Evolutionary conservation across 345 rosid genomes (phyloP).

Genomic region (Raphanus sativus): DNA sequence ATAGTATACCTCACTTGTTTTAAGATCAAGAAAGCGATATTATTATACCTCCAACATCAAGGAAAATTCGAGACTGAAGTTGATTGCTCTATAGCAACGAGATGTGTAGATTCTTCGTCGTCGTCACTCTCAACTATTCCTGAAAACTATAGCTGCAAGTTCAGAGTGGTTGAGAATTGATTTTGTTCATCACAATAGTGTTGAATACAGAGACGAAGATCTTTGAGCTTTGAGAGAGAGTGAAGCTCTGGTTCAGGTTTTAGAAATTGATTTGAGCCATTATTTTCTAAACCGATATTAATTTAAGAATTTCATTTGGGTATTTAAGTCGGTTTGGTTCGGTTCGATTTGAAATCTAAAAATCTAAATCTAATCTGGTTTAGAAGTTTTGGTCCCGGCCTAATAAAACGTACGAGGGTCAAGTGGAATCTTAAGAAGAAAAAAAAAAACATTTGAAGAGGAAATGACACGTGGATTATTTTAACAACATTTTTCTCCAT

Average conservation of each 20-base stretch:
- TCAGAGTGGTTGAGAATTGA: not conserved
- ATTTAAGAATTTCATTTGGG: too few species aligned
- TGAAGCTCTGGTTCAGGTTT: too few species aligned
- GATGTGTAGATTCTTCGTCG: conserved; percentile 60
- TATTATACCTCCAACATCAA: conserved; percentile 78
- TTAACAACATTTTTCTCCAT: not conserved
- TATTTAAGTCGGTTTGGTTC: too few species aligned
- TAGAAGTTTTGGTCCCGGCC: not conserved
- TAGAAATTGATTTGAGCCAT: too few species aligned
- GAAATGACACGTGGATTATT: conserved; percentile 21
- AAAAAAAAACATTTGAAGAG: not conserved
- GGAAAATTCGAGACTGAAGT: conserved; percentile 85
- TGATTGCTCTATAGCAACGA: conserved; percentile 67
- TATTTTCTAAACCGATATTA: too few species aligned
- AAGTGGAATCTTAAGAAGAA: not conserved
- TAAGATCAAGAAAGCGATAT: not conserved
- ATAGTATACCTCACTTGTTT: too few species aligned
- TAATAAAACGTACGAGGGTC: not conserved
- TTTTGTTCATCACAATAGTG: conserved; percentile 16
- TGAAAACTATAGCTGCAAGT: not conserved
- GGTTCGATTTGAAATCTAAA: too few species aligned
- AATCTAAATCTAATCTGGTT: too few species aligned
- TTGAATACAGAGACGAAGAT: conserved; percentile 21
- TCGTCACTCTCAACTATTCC: conserved; percentile 47
- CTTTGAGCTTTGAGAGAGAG: not conserved